A percentile compares a stretch with the other conserved stretches of the same genome.
These are phyloP conservation scores for Aureobasidium sp. DNA, from an alignment of 2,329 filamentous ascomycete genomes.

Conservation along the genomic window DNA sequence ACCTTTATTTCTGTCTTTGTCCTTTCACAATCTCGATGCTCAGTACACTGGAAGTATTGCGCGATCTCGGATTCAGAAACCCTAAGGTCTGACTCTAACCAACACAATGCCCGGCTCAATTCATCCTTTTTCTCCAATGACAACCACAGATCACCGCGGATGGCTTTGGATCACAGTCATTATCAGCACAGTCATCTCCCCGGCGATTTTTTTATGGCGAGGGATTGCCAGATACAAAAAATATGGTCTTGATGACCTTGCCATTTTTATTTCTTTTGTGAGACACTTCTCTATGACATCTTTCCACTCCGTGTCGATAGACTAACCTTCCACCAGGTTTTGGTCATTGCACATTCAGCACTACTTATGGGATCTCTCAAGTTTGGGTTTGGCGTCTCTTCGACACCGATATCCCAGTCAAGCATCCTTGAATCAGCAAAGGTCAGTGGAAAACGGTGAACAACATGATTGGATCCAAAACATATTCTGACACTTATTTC, in stretches of 20 bases:
- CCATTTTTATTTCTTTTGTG: slow-evolving; percentile 3
- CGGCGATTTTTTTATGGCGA: not conserved
- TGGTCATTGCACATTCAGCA: slow-evolving; percentile 5
- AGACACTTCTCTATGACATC: not conserved
- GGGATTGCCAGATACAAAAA: not conserved
- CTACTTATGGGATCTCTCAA: not conserved
- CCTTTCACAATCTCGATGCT: too few species aligned
- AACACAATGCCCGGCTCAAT: not conserved
- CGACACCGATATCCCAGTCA: not conserved
- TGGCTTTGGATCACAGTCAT: slow-evolving; percentile 7
- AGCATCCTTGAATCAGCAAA: not conserved
- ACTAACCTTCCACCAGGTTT: not conserved
- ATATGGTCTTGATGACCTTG: slow-evolving; percentile 5
- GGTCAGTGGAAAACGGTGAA: too few species aligned
- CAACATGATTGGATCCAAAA: not conserved
- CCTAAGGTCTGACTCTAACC: too few species aligned
- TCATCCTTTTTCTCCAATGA: not conserved
- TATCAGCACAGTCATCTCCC: not conserved
- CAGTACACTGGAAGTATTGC: too few species aligned
- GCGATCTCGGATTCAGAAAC: too few species aligned
- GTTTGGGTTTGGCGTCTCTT: not conserved
- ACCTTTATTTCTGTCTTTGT: too few species aligned
- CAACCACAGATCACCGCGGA: not conserved
- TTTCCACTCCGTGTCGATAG: not conserved
- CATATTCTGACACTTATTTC: not conserved